Evolutionary conservation across 257 asterid genomes (phyloP), one percentile per base, ranked within the genome.

Genomic region (Nicotiana obtusifolia): DNA sequence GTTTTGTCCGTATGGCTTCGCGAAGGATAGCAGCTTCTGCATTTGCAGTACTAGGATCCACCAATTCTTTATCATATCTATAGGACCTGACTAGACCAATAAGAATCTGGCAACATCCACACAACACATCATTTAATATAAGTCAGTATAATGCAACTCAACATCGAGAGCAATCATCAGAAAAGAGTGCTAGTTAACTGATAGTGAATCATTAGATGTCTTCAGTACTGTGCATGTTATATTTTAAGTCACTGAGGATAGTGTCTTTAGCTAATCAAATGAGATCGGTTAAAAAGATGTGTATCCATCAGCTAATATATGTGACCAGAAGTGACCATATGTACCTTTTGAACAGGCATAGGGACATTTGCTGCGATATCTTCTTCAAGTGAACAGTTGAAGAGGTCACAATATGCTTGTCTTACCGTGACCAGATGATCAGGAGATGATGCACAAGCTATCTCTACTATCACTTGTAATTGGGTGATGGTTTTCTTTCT

Each of bases 381-480:
- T 86, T 93, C 98, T 86, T 93, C 97, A 41, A 94, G 93, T 5
- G 98, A 90, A 61, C 76, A 20, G 81, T 90, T 84, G 67, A 89
- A 93, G 22, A 94, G 90, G 24, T 86, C 84, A 71, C 93, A 90
- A 85, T 93, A 94, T 3, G 86, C 92, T 68, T 85, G 84, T 81
- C 97, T 90, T 13, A 94, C 98, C 1, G 87, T 90, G 17, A 76
- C 87, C 67, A 93, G 89, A 87, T 94, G 98, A 62, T 87, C 88
- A 52, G 97, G 94, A 19, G 97, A 88, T 22, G 92, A 47, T 41
- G 97, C 92, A 75, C 97, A 93, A 2, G 97, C 97, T 86, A 93
- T 90, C 90, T 94, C 98, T 6, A 88, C 93, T 37, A 93, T 86
- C 4, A 91, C 92, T 86, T 93, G 97, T 15, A 93, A 84, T 3